Base-by-base conservation (phyloP, 2,329 filamentous ascomycete genomes). In the Trichoderma guizhouense region DNA sequence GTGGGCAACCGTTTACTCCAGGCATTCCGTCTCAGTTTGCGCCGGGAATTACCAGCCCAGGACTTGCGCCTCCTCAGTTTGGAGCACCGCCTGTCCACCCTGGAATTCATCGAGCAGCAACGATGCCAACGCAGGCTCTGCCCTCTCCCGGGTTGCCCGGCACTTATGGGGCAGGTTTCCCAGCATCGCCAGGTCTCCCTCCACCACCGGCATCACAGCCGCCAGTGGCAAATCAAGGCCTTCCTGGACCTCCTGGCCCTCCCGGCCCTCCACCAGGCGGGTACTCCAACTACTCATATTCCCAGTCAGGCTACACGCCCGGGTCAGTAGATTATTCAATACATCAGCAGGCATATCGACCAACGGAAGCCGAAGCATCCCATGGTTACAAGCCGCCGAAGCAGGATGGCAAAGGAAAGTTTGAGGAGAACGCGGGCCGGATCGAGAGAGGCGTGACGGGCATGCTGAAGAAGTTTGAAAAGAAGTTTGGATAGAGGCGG, bases 401-500 rank as follows among this genome's bases (percentile, higher is more conserved):
- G 77, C 80, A 80, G 69, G 86, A 88, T 71, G 77, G 80, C 4
- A 80, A 82, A 73, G 87, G 81, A 7, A 88, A 86, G 78, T 80
- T 93, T 34, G 91, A 92, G 76, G 88, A 90, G 79, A 87, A 88
- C 73, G 89, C 91, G 0, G 89, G 88, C 32, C 86, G 88, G 76
- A 76, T 94, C 39, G 92, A 94, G 82, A 90, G 89, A 79, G 90
- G 91, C 1, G 87, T 94, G 5, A 87, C 89, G 32, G 89, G 90
- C 7, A 91, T 94, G 84, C 81, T 94, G 75, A 93, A 91, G 86
- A 93, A 91, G 82, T 86, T 94, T 80, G 92, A 94, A 83, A 93
- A 93, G 88, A 92, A 89, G 79, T 90, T 91, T 81, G 86, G 85
- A 0, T 89, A 76, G 79, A 65, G 61, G 18, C 18, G 30, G 34